Conservation (phyloP, 306 rosid genomes). For the Vigna nakashimae region DNA sequence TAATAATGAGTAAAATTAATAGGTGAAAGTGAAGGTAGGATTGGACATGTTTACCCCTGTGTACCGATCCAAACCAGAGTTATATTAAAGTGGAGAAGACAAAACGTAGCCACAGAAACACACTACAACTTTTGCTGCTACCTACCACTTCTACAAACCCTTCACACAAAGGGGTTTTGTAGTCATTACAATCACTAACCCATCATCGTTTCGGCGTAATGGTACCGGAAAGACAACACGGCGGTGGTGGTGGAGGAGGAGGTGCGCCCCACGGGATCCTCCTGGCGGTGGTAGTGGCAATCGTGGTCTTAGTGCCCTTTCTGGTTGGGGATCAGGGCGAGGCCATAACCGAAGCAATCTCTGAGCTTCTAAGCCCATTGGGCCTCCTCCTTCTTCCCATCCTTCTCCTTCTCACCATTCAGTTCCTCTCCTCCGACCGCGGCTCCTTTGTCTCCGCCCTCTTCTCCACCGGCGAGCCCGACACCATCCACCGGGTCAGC, state of each 20-base stretch:
- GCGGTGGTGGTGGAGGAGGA: constrained; percentile 52
- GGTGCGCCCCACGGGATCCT: constrained; percentile 80
- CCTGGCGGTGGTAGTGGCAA: constrained; percentile 67
- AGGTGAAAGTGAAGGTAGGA: too few relatives aligned
- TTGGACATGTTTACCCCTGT: too few relatives aligned
- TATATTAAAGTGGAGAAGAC: too few relatives aligned
- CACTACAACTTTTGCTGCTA: too few relatives aligned
- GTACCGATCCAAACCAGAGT: too few relatives aligned
- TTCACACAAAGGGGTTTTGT: too few relatives aligned
- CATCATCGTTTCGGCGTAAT: background rate
- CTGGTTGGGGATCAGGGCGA: constrained; percentile 77
- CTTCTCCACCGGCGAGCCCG: constrained; percentile 87
- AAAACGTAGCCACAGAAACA: too few relatives aligned
- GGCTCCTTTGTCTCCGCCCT: constrained; percentile 73
- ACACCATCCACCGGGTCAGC: constrained; percentile 74
- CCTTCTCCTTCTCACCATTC: constrained; percentile 81
- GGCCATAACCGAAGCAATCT: constrained; percentile 73
- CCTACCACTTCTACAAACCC: too few relatives aligned
- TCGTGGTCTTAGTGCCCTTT: constrained; percentile 68
- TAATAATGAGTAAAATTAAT: too few relatives aligned
- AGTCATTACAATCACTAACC: too few relatives aligned
- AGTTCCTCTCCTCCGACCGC: constrained; percentile 88
- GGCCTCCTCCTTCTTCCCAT: constrained; percentile 90
- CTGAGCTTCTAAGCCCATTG: constrained; percentile 79
- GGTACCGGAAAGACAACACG: constrained; percentile 61